Evolutionary conservation across 192 early-diverging fungal genomes (phyloP).

Genomic region (Coemansia sp.): DNA sequence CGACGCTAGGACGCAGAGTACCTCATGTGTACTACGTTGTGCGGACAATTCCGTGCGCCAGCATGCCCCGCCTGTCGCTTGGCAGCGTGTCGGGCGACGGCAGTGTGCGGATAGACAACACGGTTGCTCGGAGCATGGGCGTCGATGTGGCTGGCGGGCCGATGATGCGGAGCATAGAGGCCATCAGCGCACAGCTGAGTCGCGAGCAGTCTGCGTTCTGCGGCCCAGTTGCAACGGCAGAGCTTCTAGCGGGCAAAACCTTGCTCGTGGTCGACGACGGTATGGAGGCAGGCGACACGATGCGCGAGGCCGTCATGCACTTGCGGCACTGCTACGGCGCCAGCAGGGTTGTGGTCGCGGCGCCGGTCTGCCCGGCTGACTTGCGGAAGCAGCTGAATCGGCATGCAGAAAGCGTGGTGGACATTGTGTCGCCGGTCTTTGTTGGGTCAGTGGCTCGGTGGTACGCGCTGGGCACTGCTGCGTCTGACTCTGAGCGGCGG

Average conservation of each 20-base stretch:
- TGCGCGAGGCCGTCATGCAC: slow-evolving; percentile 50
- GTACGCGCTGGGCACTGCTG: slow-evolving; percentile 22
- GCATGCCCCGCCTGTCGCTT: slow-evolving; percentile 39
- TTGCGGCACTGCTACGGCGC: slow-evolving; percentile 32
- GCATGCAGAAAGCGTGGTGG: slow-evolving; percentile 33
- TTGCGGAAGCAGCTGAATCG: slow-evolving; percentile 36
- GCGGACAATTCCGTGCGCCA: slow-evolving; percentile 25
- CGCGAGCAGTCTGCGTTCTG: slow-evolving; percentile 29
- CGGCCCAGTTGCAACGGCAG: not conserved
- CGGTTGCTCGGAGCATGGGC: slow-evolving; percentile 30
- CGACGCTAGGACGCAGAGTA: slow-evolving; percentile 10
- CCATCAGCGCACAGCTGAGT: slow-evolving; percentile 9
- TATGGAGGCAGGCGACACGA: slow-evolving; percentile 49
- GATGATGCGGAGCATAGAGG: slow-evolving; percentile 12
- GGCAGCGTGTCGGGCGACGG: slow-evolving; percentile 51
- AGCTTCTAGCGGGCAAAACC: slow-evolving; percentile 18
- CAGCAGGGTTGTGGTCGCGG: slow-evolving; percentile 35
- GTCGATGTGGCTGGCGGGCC: not conserved
- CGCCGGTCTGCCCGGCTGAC: slow-evolving; percentile 51
- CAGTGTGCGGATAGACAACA: slow-evolving; percentile 44
- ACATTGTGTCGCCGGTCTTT: slow-evolving; percentile 43
- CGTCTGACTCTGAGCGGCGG: slow-evolving; percentile 21
- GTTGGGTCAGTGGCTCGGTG: slow-evolving; percentile 35
- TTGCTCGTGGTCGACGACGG: slow-evolving; percentile 49
- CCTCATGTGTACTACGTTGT: slow-evolving; percentile 43